A percentile compares a stretch with the other conserved stretches of the same genome.
Conservation (phyloP, 306 rosid species). For the Cucurbita maxima region DNA sequence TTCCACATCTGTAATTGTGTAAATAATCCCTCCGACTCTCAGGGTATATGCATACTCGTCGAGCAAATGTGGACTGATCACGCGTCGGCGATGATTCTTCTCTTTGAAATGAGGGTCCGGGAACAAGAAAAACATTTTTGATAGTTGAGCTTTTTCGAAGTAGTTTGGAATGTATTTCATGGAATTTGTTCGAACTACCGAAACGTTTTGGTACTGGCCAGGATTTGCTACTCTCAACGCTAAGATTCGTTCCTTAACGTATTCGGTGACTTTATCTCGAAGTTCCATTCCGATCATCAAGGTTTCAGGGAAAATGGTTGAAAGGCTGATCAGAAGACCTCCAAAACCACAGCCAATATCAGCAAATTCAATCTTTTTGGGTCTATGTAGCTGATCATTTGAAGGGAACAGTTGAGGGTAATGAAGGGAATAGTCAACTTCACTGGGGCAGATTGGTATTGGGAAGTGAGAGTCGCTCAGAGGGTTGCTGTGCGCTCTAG, state of each 20-base stretch:
- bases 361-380: constrained; percentile 65
- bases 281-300: constrained; percentile 98
- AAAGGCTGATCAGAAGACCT: constrained; percentile 75
- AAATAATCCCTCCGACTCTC: constrained; percentile 68
- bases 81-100: constrained; percentile 93
- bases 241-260: constrained; percentile 75
- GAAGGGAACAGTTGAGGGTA: constrained; percentile 49
- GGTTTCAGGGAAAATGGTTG: constrained; percentile 70
- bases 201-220: constrained; percentile 71
- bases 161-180: constrained; percentile 93
- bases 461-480: constrained; percentile 94
- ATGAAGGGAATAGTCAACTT: constrained; percentile 64
- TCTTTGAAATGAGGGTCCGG: constrained; percentile 99
- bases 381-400: constrained; percentile 21
- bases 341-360: constrained; percentile 98
- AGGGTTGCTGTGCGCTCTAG: constrained; percentile 97
- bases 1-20: constrained; percentile 88
- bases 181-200: constrained; percentile 85
- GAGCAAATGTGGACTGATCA: constrained; percentile 67
- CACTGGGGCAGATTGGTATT: constrained; percentile 55
- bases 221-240: constrained; percentile 57
- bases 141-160: constrained; percentile 74
- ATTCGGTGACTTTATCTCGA: constrained; percentile 79
- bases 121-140: constrained; percentile 88
- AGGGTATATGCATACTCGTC: constrained; percentile 83